Percentiles rank a stretch among this genome's conserved stretches.
Conservation (phyloP, 495 filamentous ascomycete species). For the Patellaria atrata region DNA sequence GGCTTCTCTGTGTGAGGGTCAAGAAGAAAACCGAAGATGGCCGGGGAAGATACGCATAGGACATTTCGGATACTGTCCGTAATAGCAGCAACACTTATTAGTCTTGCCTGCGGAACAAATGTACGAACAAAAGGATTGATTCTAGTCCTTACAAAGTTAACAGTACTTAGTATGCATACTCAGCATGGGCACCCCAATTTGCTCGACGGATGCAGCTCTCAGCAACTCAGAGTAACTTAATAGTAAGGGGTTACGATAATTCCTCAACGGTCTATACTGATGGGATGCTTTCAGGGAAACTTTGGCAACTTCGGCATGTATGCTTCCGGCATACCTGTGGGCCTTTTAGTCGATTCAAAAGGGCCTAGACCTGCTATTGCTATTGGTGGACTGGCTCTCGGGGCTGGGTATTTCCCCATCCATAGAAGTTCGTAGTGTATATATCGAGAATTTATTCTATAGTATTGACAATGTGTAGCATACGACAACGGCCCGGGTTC, state of each 20-base stretch:
- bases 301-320: slow-evolving; percentile 97
- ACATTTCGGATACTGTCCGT: slow-evolving; percentile 59
- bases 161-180: slow-evolving; percentile 74
- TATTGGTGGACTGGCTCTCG: slow-evolving; percentile 54
- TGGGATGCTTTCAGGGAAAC: slow-evolving; percentile 40
- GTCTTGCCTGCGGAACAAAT: slow-evolving; percentile 86
- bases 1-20: background rate
- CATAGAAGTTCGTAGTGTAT: slow-evolving; percentile 37
- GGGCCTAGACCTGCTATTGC: slow-evolving; percentile 68
- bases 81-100: slow-evolving; percentile 70
- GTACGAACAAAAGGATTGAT: slow-evolving; percentile 34
- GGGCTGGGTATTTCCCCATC: slow-evolving; percentile 68
- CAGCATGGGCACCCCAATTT: slow-evolving; percentile 94
- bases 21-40: slow-evolving; percentile 26
- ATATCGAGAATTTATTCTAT: slow-evolving; percentile 4
- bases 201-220: slow-evolving; percentile 72
- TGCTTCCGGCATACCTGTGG: slow-evolving; percentile 74
- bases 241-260: slow-evolving; percentile 39
- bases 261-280: slow-evolving; percentile 5
- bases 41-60: slow-evolving; percentile 31
- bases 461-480: slow-evolving; percentile 23
- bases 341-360: slow-evolving; percentile 69
- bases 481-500: slow-evolving; percentile 42
- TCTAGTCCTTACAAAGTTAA: slow-evolving; percentile 2
- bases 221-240: slow-evolving; percentile 79